Evolutionary conservation across 2,329 filamentous ascomycete genomes (phyloP).

Genomic region (Cryphonectria radicalis): DNA sequence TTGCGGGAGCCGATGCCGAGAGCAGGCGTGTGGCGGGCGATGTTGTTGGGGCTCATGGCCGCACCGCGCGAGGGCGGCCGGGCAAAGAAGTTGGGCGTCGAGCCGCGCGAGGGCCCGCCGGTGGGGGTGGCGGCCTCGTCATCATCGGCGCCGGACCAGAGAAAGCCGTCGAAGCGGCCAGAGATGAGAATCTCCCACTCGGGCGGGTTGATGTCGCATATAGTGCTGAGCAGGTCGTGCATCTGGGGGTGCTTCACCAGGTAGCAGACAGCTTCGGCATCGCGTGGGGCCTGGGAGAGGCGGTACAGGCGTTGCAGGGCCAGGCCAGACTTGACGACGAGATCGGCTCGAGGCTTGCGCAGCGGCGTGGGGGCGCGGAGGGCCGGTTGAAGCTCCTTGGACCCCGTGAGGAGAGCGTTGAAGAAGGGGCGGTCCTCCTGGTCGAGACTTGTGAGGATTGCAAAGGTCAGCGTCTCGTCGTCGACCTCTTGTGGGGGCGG

Average conservation of each 20-base stretch:
- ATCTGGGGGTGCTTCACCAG: slow-evolving; percentile 80
- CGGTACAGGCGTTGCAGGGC: slow-evolving; percentile 87
- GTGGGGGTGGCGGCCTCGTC: slow-evolving; percentile 43
- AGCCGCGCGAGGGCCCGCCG: slow-evolving; percentile 52
- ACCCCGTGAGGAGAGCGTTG: slow-evolving; percentile 73
- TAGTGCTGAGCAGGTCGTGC: slow-evolving; percentile 84
- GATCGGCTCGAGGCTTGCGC: slow-evolving; percentile 69
- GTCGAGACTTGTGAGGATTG: slow-evolving; percentile 86
- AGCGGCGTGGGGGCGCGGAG: slow-evolving; percentile 71
- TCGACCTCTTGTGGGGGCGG: slow-evolving; percentile 87
- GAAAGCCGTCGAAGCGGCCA: slow-evolving; percentile 91
- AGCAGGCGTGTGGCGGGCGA: slow-evolving; percentile 42
- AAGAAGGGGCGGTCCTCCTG: slow-evolving; percentile 78
- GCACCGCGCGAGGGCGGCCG: slow-evolving; percentile 44
- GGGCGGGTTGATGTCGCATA: slow-evolving; percentile 85
- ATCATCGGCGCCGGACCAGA: slow-evolving; percentile 83
- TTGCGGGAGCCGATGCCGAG: slow-evolving; percentile 48
- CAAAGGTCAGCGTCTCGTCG: slow-evolving; percentile 91
- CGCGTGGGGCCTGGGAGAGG: slow-evolving; percentile 71
- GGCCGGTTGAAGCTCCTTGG: slow-evolving; percentile 59
- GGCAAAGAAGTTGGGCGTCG: slow-evolving; percentile 57
- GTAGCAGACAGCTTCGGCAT: slow-evolving; percentile 85
- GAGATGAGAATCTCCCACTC: slow-evolving; percentile 97
- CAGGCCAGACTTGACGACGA: slow-evolving; percentile 74
- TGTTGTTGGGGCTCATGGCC: slow-evolving; percentile 45